Percentiles rank a stretch among this genome's conserved stretches.
These are phyloP conservation scores for Pythium plurisporium DNA, from an alignment of 352 stramenopile genomes.

Conservation along the genomic window DNA sequence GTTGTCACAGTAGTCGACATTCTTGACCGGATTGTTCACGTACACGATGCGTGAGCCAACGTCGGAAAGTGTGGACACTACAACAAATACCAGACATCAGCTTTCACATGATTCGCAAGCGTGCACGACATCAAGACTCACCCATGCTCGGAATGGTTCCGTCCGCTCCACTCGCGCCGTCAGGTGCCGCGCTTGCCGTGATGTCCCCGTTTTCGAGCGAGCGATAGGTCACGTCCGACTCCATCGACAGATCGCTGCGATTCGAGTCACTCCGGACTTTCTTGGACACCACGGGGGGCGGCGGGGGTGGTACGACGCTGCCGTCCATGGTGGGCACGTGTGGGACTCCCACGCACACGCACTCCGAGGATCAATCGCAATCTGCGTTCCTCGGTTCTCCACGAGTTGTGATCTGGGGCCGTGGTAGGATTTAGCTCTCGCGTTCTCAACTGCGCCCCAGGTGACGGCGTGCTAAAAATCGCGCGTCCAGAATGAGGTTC, in stretches of 20 bases:
- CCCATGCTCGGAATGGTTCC: background rate
- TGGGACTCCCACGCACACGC: too few species aligned
- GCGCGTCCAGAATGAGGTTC: too few species aligned
- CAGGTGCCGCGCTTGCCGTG: conserved; percentile 9
- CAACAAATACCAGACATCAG: background rate
- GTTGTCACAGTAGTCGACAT: conserved; percentile 76
- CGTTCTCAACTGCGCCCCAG: too few species aligned
- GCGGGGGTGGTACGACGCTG: conserved; percentile 4
- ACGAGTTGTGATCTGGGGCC: too few species aligned
- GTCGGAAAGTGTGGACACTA: conserved; percentile 29
- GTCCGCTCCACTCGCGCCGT: background rate
- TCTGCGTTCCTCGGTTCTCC: too few species aligned
- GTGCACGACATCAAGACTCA: background rate
- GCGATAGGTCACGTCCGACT: conserved; percentile 40
- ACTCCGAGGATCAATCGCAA: too few species aligned
- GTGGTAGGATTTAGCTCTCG: too few species aligned
- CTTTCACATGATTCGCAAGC: background rate
- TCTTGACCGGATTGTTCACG: conserved; percentile 61
- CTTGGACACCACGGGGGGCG: conserved; percentile 1
- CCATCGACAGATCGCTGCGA: conserved; percentile 38
- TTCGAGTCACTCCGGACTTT: conserved; percentile 26
- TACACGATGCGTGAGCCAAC: conserved; percentile 60
- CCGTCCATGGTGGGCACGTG: conserved; percentile 17
- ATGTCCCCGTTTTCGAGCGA: conserved; percentile 40
- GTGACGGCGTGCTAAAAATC: too few species aligned